Base-by-base conservation (phyloP, 768 basidiomycete species). In the Coprinellus aureogranulatus region DNA sequence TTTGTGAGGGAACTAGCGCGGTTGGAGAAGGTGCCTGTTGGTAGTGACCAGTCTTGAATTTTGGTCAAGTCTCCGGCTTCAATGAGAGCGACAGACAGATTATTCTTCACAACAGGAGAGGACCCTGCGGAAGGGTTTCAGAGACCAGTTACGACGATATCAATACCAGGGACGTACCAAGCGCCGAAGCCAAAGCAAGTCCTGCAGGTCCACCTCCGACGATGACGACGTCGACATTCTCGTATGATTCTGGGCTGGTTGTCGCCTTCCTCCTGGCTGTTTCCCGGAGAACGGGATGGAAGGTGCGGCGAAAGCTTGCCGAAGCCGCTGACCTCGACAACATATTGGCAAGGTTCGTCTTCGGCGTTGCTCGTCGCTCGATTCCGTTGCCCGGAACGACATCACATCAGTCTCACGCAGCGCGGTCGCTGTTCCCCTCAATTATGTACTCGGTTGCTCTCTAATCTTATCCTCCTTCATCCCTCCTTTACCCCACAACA, bases 191-290 rank as follows among this genome's bases (percentile, higher is more conserved):
- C 34, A 99, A 75, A 12, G 94, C 90, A 40, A 99, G 80, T 3
- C 97, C 97, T 3, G 84, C 92, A 25, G 93, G 94, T 1, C 95
- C 96, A 26, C 92, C 97, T 18, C 97, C 96, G 25, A 98, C 92
- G 64, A 98, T 90, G 22, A 96, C 91, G 31, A 98, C 80, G 69
- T 98, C 97, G 62, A 82, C 87, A 37, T 90, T 82, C 58, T 82
- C 74, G 26, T 70, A 54, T n/a, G 30, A 14, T 20, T 40, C 52
- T 34, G 18, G 18, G 25, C 14, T 39, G 12, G 46, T 16, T 22
- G 50, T 16, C 9, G 25, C 22, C n/a, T 37, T 52, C 20, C 50
- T 27, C 30, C 34, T 52, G 4, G 50, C 22, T 9, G 2, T 3
- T 39, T 52, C 50, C 4, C 31, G 26, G 25, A 41, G 26, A 18